Evolutionary conservation across 306 rosid genomes (phyloP), one percentile per base, ranked within the genome.

Genomic region (Fagus crenata): DNA sequence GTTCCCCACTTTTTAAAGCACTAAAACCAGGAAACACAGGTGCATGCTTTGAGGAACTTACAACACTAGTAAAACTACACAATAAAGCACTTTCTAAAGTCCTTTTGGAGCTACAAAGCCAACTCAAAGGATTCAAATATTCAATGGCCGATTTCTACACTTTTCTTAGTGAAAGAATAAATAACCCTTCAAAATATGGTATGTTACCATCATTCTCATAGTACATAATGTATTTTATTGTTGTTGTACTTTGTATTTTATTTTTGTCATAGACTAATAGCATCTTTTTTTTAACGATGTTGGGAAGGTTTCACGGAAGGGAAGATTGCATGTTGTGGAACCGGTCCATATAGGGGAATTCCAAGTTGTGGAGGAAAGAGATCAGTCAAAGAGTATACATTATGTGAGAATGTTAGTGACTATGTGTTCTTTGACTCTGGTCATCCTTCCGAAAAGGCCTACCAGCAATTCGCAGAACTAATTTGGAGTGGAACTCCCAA

Each of bases 291-390:
- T 67, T 35, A 11, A 0, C 15, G 58, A 9, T 69, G 22, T 2
- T 61, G 22, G 33, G 22, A 53, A 85, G 86, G 86, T 1, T 76
- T 89, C 61, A 85, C 80, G 71, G 89, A 82, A 53, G 87, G 80
- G 22, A 84, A 75, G 28, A 41, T 3, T 17, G 91, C 73, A 67
- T 87, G 91, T 4, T 85, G 86, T 63, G 93, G 93, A 1, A 60
- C 75, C 42, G 87, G 90, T 31, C 81, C 77, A 1, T 80, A 75
- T 53, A 84, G 87, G 79, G 89, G 86, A 59, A 72, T 69, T 61
- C 18, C 31, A 1, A 87, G 75, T 72, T 89, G 90, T 75, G 89
- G 89, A 49, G 81, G 85, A 69, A 74, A 49, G 81, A 79, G 86
- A 65, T 80, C 63, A 8, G 40, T 32, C 2, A 58, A 59, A 15